A percentile compares a stretch with the other conserved stretches of the same genome.
Evolutionary conservation across 805 yeast species (phyloP).

Genomic region (Wickerhamiella domercqiae): DNA sequence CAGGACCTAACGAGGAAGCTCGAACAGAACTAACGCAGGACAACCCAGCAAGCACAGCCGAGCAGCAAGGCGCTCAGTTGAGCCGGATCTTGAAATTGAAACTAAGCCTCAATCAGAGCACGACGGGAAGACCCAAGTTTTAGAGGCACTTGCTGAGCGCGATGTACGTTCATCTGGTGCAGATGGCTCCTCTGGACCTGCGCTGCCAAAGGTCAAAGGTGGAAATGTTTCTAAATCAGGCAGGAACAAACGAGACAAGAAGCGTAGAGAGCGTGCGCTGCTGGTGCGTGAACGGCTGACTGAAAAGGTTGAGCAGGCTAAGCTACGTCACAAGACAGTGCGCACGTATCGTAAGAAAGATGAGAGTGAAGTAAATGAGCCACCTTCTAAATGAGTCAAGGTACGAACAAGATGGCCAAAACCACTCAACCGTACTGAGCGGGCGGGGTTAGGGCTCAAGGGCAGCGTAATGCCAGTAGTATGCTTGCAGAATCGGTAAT

Average conservation of each 20-base stretch:
- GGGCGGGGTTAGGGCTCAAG: not conserved
- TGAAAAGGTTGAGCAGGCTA: conserved; percentile 20
- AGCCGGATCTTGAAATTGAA: conserved; percentile 5
- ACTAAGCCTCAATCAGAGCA: not conserved
- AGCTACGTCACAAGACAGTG: conserved; percentile 17
- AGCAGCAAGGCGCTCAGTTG: conserved; percentile 14
- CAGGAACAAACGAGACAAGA: conserved; percentile 12
- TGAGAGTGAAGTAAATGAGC: conserved; percentile 4
- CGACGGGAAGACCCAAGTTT: conserved; percentile 10
- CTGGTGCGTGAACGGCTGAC: conserved; percentile 17
- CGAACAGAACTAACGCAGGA: conserved; percentile 5
- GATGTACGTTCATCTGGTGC: conserved; percentile 6
- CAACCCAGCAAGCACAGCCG: conserved; percentile 12
- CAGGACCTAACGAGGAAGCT: too few relatives aligned
- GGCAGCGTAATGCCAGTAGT: too few relatives aligned
- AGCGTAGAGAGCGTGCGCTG: conserved; percentile 14
- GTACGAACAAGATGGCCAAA: conserved; percentile 2
- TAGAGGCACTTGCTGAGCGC: conserved; percentile 12
- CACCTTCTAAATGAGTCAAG: not conserved
- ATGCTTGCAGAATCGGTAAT: too few relatives aligned
- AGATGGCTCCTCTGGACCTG: conserved; percentile 1
- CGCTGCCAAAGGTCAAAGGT: not conserved
- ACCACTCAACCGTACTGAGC: conserved; percentile 1
- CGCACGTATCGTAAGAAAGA: conserved; percentile 14
- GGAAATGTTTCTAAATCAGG: conserved; percentile 7